Evolutionary conservation across 2,329 filamentous ascomycete species (phyloP).

Genomic region (Fusarium neocosmosporiellum): DNA sequence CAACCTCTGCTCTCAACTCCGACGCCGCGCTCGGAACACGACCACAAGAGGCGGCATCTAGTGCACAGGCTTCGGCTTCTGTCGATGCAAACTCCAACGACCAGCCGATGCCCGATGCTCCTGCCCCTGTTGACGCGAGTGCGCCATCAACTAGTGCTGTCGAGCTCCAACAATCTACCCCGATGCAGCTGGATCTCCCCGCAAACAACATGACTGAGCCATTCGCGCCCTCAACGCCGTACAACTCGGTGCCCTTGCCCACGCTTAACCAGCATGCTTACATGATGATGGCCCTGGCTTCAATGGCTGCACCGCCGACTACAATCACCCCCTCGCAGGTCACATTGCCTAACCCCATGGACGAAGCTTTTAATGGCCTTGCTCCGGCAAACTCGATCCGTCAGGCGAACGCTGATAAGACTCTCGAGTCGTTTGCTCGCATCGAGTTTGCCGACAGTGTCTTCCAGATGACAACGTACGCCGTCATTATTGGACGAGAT

Average conservation of each 20-base stretch:
- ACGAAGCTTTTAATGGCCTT: conserved; percentile 45
- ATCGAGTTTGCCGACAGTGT: conserved; percentile 80
- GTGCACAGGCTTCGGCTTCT: conserved; percentile 17
- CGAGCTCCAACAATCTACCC: conserved; percentile 33
- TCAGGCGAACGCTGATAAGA: conserved; percentile 52
- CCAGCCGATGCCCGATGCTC: conserved; percentile 38
- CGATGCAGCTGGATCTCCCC: conserved; percentile 30
- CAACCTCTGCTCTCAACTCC: conserved; percentile 12
- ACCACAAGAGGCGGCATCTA: conserved; percentile 32
- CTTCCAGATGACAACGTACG: conserved; percentile 82
- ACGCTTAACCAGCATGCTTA: conserved; percentile 53
- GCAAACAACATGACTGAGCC: conserved; percentile 39
- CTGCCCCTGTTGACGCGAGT: conserved; percentile 14
- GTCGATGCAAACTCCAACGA: conserved; percentile 29
- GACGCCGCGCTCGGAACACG: conserved; percentile 28
- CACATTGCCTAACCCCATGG: conserved; percentile 54
- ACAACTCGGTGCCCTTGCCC: conserved; percentile 47
- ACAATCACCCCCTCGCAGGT: conserved; percentile 61
- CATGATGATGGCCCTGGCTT: conserved; percentile 59
- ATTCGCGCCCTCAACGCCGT: conserved; percentile 49
- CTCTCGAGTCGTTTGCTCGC: conserved; percentile 67
- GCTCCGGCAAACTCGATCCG: conserved; percentile 47
- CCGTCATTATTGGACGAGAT: conserved; percentile 79
- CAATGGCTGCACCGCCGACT: conserved; percentile 54
- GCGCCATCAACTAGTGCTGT: conserved; percentile 14